phyloP scores from a whole-genome alignment of 805 yeast species.

The Diddensiella caesifluorescens region DNA sequence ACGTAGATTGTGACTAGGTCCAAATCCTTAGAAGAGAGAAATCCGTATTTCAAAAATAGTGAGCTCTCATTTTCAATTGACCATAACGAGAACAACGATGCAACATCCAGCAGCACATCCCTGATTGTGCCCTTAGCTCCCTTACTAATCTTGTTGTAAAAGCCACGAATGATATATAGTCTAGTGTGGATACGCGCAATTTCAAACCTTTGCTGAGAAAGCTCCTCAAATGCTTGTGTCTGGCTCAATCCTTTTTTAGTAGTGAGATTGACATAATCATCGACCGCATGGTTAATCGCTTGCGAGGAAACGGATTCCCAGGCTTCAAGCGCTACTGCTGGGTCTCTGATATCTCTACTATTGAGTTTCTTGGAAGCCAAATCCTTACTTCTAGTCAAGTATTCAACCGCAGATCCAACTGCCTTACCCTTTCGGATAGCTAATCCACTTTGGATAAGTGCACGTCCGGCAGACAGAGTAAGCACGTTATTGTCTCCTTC shows the following conservation, averaged over 20 bases:
- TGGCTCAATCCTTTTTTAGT: conserved; percentile 23
- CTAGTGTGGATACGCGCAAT: conserved; percentile 38
- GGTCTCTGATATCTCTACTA: conserved; percentile 25
- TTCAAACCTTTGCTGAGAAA: conserved; percentile 38
- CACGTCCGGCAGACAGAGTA: conserved; percentile 78
- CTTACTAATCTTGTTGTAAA: conserved; percentile 33
- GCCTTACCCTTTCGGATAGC: conserved; percentile 38
- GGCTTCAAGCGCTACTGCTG: conserved; percentile 30
- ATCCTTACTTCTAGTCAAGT: conserved; percentile 31
- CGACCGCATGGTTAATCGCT: conserved; percentile 33
- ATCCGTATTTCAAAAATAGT: conserved; percentile 59
- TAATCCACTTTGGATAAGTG: conserved; percentile 51
- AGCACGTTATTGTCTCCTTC: conserved; percentile 93
- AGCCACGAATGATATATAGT: conserved; percentile 34
- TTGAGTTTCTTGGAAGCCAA: conserved; percentile 18
- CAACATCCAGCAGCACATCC: conserved; percentile 48
- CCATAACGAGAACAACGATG: conserved; percentile 58
- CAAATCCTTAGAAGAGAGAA: conserved; percentile 47
- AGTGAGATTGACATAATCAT: conserved; percentile 24
- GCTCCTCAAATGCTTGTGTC: conserved; percentile 36
- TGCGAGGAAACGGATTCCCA: conserved; percentile 36
- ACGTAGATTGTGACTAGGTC: conserved; percentile 40
- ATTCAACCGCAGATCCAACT: conserved; percentile 44
- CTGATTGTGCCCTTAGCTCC: conserved; percentile 39
- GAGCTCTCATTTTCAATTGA: conserved; percentile 68